Percentiles rank a stretch among this genome's conserved stretches.
Conservation (phyloP, 805 yeast genomes). For the Lipomyces yamanashiensis region DNA sequence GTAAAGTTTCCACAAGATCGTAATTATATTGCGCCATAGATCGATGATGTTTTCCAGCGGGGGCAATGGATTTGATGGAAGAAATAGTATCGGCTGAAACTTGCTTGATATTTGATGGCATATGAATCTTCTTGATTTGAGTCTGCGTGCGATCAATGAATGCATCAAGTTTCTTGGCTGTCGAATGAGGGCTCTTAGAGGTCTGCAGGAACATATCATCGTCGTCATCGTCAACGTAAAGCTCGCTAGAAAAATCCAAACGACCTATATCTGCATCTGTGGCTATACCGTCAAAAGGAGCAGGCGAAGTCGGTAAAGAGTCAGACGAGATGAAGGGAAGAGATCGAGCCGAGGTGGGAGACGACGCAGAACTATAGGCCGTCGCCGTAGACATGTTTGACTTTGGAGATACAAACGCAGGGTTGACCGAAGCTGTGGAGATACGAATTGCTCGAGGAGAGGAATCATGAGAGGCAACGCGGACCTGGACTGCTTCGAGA, state of each 20-base stretch:
- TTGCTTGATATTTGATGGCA: slow-evolving; percentile 23
- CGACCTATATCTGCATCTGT: slow-evolving; percentile 1
- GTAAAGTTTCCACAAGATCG: slow-evolving; percentile 26
- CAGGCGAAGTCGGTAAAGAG: slow-evolving; percentile 10
- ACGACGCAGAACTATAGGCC: background rate
- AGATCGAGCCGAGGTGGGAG: slow-evolving; percentile 11
- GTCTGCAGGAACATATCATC: background rate
- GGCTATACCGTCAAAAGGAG: background rate
- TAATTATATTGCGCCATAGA: slow-evolving; percentile 19
- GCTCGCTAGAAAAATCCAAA: slow-evolving; percentile 1
- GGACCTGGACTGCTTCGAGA: slow-evolving; percentile 20
- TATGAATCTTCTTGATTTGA: slow-evolving; percentile 18
- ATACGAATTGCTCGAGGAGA: slow-evolving; percentile 17
- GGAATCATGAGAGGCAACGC: slow-evolving; percentile 14
- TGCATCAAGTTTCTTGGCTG: slow-evolving; percentile 7
- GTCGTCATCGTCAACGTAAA: slow-evolving; percentile 17
- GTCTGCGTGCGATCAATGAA: slow-evolving; percentile 28
- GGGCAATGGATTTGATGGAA: slow-evolving; percentile 20
- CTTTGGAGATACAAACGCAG: background rate
- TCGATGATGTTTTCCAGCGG: background rate
- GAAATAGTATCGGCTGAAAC: slow-evolving; percentile 25
- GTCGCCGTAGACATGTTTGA: background rate
- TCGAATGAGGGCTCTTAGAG: background rate
- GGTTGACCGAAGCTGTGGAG: background rate
- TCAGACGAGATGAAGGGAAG: background rate